Evolutionary conservation across 768 basidiomycete genomes (phyloP).

Genomic region (Calocera viscosa): DNA sequence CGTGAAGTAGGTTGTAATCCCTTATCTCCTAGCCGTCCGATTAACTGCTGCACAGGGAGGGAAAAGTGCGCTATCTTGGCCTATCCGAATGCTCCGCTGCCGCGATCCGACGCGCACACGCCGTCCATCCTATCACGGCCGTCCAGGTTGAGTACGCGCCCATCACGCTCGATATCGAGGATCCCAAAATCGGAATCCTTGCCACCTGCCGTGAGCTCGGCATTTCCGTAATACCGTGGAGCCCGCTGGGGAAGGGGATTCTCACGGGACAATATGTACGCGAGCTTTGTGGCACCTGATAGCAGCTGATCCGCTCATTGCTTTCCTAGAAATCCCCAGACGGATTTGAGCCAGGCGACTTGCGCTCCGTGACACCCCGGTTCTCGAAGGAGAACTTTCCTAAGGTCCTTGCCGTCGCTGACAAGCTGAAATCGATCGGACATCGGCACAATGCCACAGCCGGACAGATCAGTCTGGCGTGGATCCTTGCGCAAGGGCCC

Average conservation of each 20-base stretch:
- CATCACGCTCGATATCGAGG: conserved; percentile 16
- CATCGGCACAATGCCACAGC: conserved; percentile 25
- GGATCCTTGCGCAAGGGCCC: conserved; percentile 37
- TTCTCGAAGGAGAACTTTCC: conserved; percentile 37
- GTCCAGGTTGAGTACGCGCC: conserved; percentile 22
- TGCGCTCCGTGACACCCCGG: conserved; percentile 29
- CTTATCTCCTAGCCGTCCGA: too few relatives aligned
- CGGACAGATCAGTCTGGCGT: conserved; percentile 40
- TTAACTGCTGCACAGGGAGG: too few relatives aligned
- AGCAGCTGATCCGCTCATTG: not conserved
- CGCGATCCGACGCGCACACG: conserved; percentile 17
- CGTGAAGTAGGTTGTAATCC: too few relatives aligned
- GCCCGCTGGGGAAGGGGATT: conserved; percentile 30
- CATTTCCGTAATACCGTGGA: conserved; percentile 27
- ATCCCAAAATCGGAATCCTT: conserved; percentile 21
- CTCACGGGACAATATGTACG: conserved; percentile 24
- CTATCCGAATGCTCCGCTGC: conserved; percentile 16
- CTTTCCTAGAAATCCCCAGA: conserved; percentile 29
- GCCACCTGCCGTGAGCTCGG: conserved; percentile 25
- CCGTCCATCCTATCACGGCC: conserved; percentile 16
- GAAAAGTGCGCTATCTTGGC: conserved; percentile 17
- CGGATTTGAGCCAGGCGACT: conserved; percentile 33
- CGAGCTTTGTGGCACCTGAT: too few relatives aligned
- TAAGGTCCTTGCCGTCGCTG: conserved; percentile 32
- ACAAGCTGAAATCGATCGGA: conserved; percentile 29